Evolutionary conservation across 306 rosid genomes (phyloP), one percentile per base, ranked within the genome.

Genomic region (Vigna unguiculata): DNA sequence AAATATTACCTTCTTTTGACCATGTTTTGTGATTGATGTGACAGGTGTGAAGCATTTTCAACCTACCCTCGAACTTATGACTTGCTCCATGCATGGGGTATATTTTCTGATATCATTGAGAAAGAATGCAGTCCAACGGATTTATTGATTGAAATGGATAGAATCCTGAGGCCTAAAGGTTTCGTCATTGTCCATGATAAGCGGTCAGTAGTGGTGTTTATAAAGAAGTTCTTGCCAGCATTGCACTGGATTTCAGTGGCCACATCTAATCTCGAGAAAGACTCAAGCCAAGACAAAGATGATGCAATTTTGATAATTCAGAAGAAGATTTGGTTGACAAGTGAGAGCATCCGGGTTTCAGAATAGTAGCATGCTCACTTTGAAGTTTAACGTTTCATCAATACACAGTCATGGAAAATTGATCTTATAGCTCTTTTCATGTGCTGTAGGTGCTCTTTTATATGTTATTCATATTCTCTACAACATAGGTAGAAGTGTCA

Each of bases 1-100:
- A 20, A 16, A 48, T 24, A 36, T 60, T 48, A 24, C 69, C 47
- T 7, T 41, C 45, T 28, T 43, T 20, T 83, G 75, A 83, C 68
- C 68, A 52, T 58, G 45, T 81, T 75, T 84, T 63, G 70, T 19
- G 49, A 66, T 51, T 20, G 71, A 63, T 71, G 55, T 70, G 76
- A 78, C 89, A 90, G 89, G 97, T 95, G 97, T 57, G 98, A 95
- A 83, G 87, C 96, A 67, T 92, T 88, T 81, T 95, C 97, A 21
- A 94, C 97, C 16, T 90, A 94, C 77, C 98, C 98, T 66, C 96
- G 98, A 11, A 92, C 98, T 0, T 94, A 86, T 17, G 97, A 95
- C 83, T 78, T 95, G 30, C 95, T 90, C 72, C 97, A 95, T 65
- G 97, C 96, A 24, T 92, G 89, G 95, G 85, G 87, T 19, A 76